Percentiles rank a stretch among this genome's conserved stretches.
Conservation (phyloP, 2,329 filamentous ascomycete genomes). For the Penicillium sp. region DNA sequence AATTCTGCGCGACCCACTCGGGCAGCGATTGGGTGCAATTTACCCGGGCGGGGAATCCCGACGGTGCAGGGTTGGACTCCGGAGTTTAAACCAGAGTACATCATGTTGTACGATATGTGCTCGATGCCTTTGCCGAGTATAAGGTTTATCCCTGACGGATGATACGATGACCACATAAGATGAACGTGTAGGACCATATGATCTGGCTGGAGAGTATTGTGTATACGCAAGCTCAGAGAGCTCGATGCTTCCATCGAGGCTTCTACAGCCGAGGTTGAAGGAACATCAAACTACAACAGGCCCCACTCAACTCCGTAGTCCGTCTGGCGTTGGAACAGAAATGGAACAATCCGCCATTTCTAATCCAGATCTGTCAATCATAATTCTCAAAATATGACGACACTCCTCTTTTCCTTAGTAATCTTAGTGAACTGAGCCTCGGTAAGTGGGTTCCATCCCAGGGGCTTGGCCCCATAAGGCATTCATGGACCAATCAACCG, state of each 20-base stretch:
- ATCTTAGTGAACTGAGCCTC: slow-evolving; percentile 6
- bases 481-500: background rate
- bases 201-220: background rate
- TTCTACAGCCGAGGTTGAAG: background rate
- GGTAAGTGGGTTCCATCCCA: slow-evolving; percentile 5
- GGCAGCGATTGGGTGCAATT: background rate
- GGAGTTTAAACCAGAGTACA: background rate
- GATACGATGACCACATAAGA: background rate
- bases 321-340: background rate
- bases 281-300: background rate
- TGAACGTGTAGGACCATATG: too few relatives aligned
- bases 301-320: background rate
- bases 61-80: background rate
- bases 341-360: background rate
- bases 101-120: background rate
- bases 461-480: background rate
- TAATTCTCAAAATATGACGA: background rate
- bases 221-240: background rate
- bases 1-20: background rate
- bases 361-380: background rate
- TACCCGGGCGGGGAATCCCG: background rate
- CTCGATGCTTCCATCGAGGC: background rate
- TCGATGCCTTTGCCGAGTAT: background rate
- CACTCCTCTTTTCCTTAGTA: background rate
- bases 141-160: background rate